Base-by-base conservation (phyloP, 129 eudicot genomes). In the Daucus carota region DNA sequence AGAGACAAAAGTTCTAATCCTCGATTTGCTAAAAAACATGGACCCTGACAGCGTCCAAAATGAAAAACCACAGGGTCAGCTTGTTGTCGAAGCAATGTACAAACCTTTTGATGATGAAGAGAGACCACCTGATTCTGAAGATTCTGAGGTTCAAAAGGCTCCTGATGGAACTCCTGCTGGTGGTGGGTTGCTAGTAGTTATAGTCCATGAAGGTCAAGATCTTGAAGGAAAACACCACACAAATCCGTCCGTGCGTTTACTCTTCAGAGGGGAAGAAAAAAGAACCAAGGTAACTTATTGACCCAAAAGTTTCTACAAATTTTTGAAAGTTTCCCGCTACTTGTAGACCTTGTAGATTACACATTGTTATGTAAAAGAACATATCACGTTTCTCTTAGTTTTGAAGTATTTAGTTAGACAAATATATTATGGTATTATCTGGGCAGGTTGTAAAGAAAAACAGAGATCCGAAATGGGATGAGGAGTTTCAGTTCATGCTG, bases 171-270 rank as follows among this genome's bases (percentile, higher is more conserved):
- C 98, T 20, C 98, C 98, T 5, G 91, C 74, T 26, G 92, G 92
- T 10, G 97, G 98, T 59, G 98, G 98, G 38, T 75, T 93, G 87
- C 98, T 93, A 9, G 96, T 90, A 22, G 83, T 93, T 78, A 88
- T 81, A 71, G 78, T 93, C 79, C 98, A 93, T 44, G 96, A 93
- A 87, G 96, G 86, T 48, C 92, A 90, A 86, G 98, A 93, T 79
- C 81, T 93, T 33, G 97, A 93, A 86, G 98, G 98, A 77, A 93
- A 93, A 80, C 86, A 93, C 88, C 98, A 93, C 84, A 88, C 90
- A 3, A 90, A 90, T 89, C 98, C 98, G 24, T 90, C 92, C 0
- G 90, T 87, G n/a, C 96, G 97, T 68, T 4, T 93, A 48, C 79
- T 90, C 36, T 88, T 90, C 73, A 87, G 80, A 70, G 98, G 97